Conservation (phyloP, 495 filamentous ascomycete species). For the Lichenothelia convexa region DNA sequence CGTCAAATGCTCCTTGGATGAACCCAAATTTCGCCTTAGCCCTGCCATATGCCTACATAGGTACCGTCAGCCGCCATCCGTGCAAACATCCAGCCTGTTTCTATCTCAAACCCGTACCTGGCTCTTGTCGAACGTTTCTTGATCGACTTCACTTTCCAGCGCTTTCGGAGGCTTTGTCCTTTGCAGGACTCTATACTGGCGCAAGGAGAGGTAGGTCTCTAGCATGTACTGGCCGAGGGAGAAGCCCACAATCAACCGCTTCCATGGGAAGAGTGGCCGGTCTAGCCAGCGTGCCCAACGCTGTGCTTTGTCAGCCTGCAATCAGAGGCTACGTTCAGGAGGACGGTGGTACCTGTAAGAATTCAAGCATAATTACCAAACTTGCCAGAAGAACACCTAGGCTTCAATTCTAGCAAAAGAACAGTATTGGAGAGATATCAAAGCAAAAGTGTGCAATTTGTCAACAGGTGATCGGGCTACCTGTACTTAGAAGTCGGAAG, state of each 20-base stretch:
- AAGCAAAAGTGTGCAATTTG: no score
- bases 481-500: no score
- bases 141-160: constrained; percentile 65
- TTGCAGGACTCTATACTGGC: constrained; percentile 73
- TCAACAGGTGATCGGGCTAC: no score
- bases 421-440: no score
- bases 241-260: constrained; percentile 85
- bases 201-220: constrained; percentile 64
- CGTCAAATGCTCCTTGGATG: constrained; percentile 60
- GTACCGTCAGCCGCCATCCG: constrained; percentile 2
- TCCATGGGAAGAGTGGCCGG: constrained; percentile 89
- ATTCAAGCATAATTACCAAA: not conserved
- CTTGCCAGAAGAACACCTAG: no score
- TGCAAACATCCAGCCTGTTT: constrained; percentile 4
- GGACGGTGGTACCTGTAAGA: not conserved
- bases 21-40: constrained; percentile 84
- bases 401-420: no score
- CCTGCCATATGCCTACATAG: constrained; percentile 62
- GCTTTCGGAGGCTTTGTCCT: constrained; percentile 66
- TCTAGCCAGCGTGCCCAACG: constrained; percentile 75
- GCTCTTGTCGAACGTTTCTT: constrained; percentile 85
- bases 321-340: not conserved
- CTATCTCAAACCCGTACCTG: constrained; percentile 52
- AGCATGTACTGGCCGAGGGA: constrained; percentile 74
- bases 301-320: not conserved